These are phyloP conservation scores for Phaffia rhodozyma DNA, from an alignment of 1,284 basidiomycete species.

Conservation along the genomic window DNA sequence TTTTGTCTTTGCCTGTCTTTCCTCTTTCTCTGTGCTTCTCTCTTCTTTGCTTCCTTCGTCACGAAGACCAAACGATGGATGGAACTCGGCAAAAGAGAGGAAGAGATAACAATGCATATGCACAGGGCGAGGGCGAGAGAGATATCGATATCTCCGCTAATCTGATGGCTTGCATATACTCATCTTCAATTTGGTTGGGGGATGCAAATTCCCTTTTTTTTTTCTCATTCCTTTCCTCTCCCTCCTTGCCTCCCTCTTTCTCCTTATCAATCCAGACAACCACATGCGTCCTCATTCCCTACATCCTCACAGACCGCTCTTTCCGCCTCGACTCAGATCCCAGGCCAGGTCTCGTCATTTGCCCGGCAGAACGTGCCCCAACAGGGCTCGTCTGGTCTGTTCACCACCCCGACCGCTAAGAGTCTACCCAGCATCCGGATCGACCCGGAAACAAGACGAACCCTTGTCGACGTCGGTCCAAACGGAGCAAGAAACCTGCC, in stretches of 20 bases:
- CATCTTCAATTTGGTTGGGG: neutral
- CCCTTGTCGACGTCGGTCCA: too few species aligned
- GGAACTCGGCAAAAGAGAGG: too few species aligned
- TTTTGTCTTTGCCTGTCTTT: neutral
- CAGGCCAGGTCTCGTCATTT: neutral
- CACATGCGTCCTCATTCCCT: too few species aligned
- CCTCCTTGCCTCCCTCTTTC: too few species aligned
- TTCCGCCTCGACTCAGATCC: neutral
- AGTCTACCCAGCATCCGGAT: neutral
- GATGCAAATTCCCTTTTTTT: too few species aligned
- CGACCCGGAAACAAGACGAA: too few species aligned
- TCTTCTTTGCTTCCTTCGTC: neutral
- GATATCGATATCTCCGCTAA: neutral
- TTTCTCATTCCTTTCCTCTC: too few species aligned
- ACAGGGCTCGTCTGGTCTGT: neutral
- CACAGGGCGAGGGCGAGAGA: neutral
- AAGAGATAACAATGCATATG: too few species aligned
- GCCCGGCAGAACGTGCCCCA: neutral
- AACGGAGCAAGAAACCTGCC: slow-evolving; percentile 42
- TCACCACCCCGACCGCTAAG: neutral
- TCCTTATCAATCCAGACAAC: too few species aligned
- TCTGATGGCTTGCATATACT: neutral
- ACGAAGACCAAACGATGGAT: too few species aligned
- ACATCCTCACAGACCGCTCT: too few species aligned
- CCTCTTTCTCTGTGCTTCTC: neutral